Evolutionary conservation across 192 early-diverging fungal genomes (phyloP).

Genomic region (Coemansia sp.): DNA sequence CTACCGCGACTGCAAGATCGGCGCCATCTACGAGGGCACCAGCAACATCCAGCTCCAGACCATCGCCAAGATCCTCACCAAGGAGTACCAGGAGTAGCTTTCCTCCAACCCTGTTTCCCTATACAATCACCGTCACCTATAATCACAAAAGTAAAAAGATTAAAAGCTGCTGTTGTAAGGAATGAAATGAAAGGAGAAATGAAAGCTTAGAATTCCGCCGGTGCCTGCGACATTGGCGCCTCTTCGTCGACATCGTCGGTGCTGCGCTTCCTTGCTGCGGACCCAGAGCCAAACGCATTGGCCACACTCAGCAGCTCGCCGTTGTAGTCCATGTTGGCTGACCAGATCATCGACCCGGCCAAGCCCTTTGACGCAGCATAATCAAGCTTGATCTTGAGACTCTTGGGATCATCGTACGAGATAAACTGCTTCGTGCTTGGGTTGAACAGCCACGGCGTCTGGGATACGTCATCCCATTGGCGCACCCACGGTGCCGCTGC

Average conservation of each 20-base stretch:
- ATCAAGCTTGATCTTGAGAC: conserved; percentile 60
- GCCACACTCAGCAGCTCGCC: conserved; percentile 60
- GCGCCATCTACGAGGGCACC: conserved; percentile 94
- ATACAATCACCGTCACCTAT: too few relatives aligned
- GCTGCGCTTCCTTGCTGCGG: conserved; percentile 1
- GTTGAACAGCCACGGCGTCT: conserved; percentile 63
- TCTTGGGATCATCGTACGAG: conserved; percentile 73
- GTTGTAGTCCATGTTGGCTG: conserved; percentile 43
- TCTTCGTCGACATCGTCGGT: conserved; percentile 1
- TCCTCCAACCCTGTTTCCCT: too few relatives aligned
- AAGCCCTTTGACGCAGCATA: conserved; percentile 55
- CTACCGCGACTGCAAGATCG: conserved; percentile 96
- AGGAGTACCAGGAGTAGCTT: conserved; percentile 33
- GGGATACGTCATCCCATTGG: conserved; percentile 59
- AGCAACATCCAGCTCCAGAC: conserved; percentile 97
- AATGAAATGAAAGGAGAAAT: too few relatives aligned
- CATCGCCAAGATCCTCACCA: conserved; percentile 66
- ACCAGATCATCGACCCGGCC: conserved; percentile 63
- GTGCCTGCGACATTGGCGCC: conserved; percentile 3
- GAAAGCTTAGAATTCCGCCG: background rate
- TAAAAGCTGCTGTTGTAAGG: too few relatives aligned
- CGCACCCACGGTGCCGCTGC: conserved; percentile 61
- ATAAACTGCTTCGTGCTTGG: conserved; percentile 59
- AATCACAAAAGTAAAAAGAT: too few relatives aligned
- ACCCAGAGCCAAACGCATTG: conserved; percentile 45